Evolutionary conservation across 2,329 filamentous ascomycete species (phyloP), one percentile per base, ranked within the genome.

Genomic region (Neofusicoccum laricinum): DNA sequence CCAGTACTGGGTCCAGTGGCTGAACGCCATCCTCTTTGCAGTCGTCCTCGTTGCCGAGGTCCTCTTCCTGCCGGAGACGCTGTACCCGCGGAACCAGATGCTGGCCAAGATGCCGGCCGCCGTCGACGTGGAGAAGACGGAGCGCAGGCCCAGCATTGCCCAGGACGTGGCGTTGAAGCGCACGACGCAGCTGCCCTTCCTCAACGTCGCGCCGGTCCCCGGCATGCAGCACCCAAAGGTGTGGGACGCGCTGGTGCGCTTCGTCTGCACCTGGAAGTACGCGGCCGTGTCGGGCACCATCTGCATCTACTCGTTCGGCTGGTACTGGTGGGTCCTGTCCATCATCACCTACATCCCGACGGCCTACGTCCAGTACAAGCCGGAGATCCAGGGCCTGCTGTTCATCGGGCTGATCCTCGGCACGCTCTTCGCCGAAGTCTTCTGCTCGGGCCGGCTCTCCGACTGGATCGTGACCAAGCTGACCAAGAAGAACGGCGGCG

Each of bases 281-380:
- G 75, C 77, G 2, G 78, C 77, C 3, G 77, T 86, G 0, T 73
- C 77, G 0, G 72, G 85, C 8, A 71, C 79, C 2, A 76, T 85
- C 3, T 66, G 81, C 8, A 77, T 78, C 8, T 87, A 84, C 71
- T 81, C 78, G 67, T 86, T 84, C 66, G 70, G 77, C 2, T 85
- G 83, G 80, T 86, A 86, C 69, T 86, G 83, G 83, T 86, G 84
- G 83, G 75, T 85, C 4, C 66, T 85, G 11, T 81, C 80, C 0
- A 77, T 85, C 19, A 81, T 85, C 63, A 85, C 83, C 2, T 79
- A 84, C 75, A 73, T 84, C 3, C 84, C 84, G 0, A 76, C 79
- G 2, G 84, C 84, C 25, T 86, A 86, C 65, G 70, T 70, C n/a
- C 67, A 74, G n/a, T 81, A 83, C 65, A 71, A 72, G 0, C 78